Conservation (phyloP, 208 protist species). For the Crithidia sp. region DNA sequence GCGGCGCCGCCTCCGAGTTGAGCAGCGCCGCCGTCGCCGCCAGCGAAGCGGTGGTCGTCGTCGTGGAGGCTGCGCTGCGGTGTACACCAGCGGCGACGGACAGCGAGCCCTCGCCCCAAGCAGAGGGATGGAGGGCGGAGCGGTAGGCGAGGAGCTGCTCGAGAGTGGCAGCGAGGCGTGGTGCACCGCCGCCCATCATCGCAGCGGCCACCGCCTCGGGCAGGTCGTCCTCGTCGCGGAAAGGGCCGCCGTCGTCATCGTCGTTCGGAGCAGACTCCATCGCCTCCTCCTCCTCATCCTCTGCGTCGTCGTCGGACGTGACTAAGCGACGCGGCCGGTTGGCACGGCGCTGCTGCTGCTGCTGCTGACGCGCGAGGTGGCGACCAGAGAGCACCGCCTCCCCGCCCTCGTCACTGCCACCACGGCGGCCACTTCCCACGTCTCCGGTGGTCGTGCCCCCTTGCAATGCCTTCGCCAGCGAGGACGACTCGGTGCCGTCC, state of each 20-base stretch:
- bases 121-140: neutral
- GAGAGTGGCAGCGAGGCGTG: conserved; percentile 20
- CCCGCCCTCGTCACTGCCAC: conserved; percentile 16
- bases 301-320: conserved; percentile 10
- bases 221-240: neutral
- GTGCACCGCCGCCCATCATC: neutral
- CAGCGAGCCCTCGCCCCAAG: neutral
- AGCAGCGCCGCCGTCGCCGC: conserved; percentile 12
- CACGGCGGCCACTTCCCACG: neutral
- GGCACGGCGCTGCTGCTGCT: neutral
- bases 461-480: no score
- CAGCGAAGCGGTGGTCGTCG: conserved; percentile 16
- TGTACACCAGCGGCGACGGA: neutral
- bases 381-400: conserved; percentile 19
- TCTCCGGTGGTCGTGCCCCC: no score
- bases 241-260: neutral
- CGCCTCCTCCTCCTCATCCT: neutral
- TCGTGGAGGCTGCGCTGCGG: conserved; percentile 18
- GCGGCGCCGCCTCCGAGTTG: conserved; percentile 11
- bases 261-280: neutral
- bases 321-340: neutral
- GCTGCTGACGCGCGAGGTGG: conserved; percentile 5
- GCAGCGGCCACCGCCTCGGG: conserved; percentile 14
- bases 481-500: no score
- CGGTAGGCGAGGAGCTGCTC: conserved; percentile 20